Evolutionary conservation across 352 stramenopile species (phyloP), one percentile per base, ranked within the genome.

Genomic region (Labyrinthula sp.): DNA sequence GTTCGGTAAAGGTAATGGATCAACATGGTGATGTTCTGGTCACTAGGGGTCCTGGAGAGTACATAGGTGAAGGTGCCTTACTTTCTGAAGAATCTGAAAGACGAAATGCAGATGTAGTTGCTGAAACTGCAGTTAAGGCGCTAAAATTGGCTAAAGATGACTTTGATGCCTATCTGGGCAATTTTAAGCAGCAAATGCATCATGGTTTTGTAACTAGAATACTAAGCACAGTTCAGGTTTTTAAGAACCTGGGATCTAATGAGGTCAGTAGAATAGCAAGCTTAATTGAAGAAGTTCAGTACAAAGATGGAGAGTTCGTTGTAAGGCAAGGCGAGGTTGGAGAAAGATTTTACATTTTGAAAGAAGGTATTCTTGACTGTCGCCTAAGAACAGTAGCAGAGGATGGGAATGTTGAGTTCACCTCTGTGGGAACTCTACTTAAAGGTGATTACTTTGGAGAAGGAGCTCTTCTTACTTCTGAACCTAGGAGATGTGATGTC

Each of bases 361-460:
- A 59, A 18, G 47, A 59, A 25, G 66, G 66, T 22, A 55, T 30
- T 18, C 62, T 74, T 29, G 59, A 70, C 21, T 45, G 46, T 27
- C 56, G 45, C 2, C 27, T 57, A 1, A 14, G 8, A 7, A 29
- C 37, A 17, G 45, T 43, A 5, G 50, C 20, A 12, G 23, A 10
- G 0, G 46, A 47, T 17, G 43, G 27, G 14, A 31, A 58, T 3
- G 40, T 31, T n/a, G 45, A 54, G 29, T 17, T 38, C 14, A 49
- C 46, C 35, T 38, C 35, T 27, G 76, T 88, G 58, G 66, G 92
- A 54, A 91, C 85, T 60, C 73, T 92, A 1, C 64, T 67, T 20
- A 76, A 69, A 5, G 75, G 79, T 3, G 74, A 84, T 38, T 92
- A 88, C 62, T 92, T 92, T 60, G 79, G 80, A 5, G 79, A 92